These are phyloP conservation scores for Trichoderma sp. DNA, from an alignment of 2,329 filamentous ascomycete genomes.

Conservation along the genomic window DNA sequence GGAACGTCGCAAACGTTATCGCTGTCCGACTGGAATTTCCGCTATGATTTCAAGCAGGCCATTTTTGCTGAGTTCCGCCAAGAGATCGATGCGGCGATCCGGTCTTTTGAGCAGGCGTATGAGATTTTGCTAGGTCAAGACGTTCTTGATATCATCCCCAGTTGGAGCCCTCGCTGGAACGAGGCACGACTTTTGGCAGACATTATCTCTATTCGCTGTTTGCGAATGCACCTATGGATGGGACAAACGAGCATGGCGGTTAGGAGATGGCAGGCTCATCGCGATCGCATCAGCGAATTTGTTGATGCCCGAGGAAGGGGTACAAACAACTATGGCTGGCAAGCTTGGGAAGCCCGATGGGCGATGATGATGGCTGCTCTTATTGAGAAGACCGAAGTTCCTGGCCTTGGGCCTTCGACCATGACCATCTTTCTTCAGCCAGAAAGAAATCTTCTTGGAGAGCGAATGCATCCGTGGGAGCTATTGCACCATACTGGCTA, in stretches of 20 bases:
- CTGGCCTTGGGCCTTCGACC: constrained; percentile 52
- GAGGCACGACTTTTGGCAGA: constrained; percentile 90
- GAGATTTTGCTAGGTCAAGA: constrained; percentile 81
- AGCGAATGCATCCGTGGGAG: constrained; percentile 66
- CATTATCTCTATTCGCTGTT: constrained; percentile 74
- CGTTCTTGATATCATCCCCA: constrained; percentile 84
- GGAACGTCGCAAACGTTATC: constrained; percentile 87
- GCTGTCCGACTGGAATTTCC: constrained; percentile 84
- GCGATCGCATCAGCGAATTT: constrained; percentile 72
- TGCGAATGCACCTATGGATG: constrained; percentile 82
- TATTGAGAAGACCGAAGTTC: constrained; percentile 58
- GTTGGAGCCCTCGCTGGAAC: constrained; percentile 88
- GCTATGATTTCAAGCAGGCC: constrained; percentile 92
- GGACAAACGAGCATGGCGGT: constrained; percentile 79
- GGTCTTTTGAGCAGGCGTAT: constrained; percentile 86
- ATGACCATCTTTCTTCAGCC: constrained; percentile 56
- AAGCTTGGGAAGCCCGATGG: constrained; percentile 87
- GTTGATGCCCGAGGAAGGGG: constrained; percentile 84
- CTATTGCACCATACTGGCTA: constrained; percentile 68
- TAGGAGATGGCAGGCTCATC: constrained; percentile 78
- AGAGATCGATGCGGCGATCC: constrained; percentile 84
- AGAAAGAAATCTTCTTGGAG: constrained; percentile 62
- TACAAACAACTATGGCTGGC: constrained; percentile 87
- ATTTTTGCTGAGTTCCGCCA: constrained; percentile 91
- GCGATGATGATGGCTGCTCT: constrained; percentile 64